Evolutionary conservation across 139 green algal genomes (phyloP), one percentile per base, ranked within the genome.

Genomic region (Yamagishiella unicocca): DNA sequence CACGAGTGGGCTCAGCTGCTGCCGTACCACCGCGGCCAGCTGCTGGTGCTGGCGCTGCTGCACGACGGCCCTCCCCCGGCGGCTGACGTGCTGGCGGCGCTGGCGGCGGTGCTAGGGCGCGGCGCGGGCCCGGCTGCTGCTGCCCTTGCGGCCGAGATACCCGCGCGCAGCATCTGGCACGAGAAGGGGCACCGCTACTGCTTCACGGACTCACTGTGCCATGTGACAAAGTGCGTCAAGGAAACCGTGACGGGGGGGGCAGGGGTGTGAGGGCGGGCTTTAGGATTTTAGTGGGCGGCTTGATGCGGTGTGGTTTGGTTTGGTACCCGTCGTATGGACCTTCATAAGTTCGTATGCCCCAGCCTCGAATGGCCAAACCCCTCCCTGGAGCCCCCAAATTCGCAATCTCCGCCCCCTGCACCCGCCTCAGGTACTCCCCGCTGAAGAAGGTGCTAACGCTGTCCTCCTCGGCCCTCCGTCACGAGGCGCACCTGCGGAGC

Each of bases 1-100:
- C 29, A 71, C 40, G 82, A 87, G 66, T 87, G 82, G 82, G 67
- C 67, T 1, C 82, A 81, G 82, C 82, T 87, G 67, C 66, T 87
- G 67, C 82, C 66, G 35, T 87, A 80, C 82, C 82, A 80, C 67
- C 67, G 82, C 25, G 67, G 67, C 33, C 82, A 42, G 67, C 66
- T 87, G 82, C 46, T 87, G 62, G 67, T 87, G 42, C 50, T 80
- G 66, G 10, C 43, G 82, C 67, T 81, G 46, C 82, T 81, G 67
- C 82, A 87, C 66, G 82, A 87, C 82, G 67, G 66, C 25, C 82
- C 66, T 31, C 82, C 82, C 67, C 82, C 82, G 4, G 67, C 17
- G 4, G 7, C 45, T 5, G 82, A 87, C 27, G 46, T 80, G 45
- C 67, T 87, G 67, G 82, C 66, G 66, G 82, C 82, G 82, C 82